Percentiles rank a stretch among this genome's conserved stretches.
These are phyloP conservation scores for Cotoneaster glaucophyllus DNA, from an alignment of 306 rosid genomes.

Conservation along the genomic window DNA sequence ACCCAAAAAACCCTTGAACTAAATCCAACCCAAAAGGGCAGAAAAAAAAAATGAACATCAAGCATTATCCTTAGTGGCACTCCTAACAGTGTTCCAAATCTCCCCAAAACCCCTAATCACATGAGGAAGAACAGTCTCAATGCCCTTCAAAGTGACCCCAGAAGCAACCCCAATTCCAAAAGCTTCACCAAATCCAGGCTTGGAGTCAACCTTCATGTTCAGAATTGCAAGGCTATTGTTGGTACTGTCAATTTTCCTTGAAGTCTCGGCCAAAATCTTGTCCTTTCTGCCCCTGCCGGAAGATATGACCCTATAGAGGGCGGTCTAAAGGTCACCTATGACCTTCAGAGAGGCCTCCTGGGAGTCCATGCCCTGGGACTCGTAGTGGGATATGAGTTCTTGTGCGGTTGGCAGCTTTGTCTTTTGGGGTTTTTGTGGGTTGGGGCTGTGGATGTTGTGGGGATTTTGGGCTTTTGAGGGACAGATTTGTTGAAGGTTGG, in stretches of 20 bases:
- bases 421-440: constrained; percentile 16
- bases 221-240: constrained; percentile 46
- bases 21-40: not conserved
- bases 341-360: constrained; percentile 70
- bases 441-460: not conserved
- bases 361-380: constrained; percentile 65
- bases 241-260: constrained; percentile 53
- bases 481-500: not conserved
- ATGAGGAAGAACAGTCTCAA: constrained; percentile 49
- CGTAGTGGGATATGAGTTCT: constrained; percentile 71
- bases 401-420: constrained; percentile 50
- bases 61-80: constrained; percentile 23
- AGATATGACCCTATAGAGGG: constrained; percentile 57
- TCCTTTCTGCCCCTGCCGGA: constrained; percentile 65
- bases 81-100: constrained; percentile 56
- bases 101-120: constrained; percentile 41
- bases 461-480: not conserved
- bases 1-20: not conserved
- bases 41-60: not conserved
- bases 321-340: constrained; percentile 76
- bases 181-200: constrained; percentile 62
- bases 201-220: constrained; percentile 74
- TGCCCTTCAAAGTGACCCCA: constrained; percentile 52
- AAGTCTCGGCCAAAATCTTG: constrained; percentile 41
- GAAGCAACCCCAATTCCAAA: constrained; percentile 75